A percentile compares a stretch with the other conserved stretches of the same genome.
These are phyloP conservation scores for Pisolithus albus DNA, from an alignment of 768 basidiomycete species.

Conservation along the genomic window DNA sequence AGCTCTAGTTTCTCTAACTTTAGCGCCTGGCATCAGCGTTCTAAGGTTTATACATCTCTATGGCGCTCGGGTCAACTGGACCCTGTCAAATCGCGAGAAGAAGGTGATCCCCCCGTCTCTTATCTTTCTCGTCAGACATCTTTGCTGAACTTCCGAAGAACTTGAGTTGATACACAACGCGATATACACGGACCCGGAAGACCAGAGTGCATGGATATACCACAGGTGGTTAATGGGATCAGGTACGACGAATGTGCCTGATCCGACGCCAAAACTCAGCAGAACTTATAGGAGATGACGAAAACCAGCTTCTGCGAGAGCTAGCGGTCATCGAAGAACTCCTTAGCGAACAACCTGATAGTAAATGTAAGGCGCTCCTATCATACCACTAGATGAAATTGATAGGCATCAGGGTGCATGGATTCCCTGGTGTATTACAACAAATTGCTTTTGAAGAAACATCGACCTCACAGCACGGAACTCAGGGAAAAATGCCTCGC, in stretches of 20 bases:
- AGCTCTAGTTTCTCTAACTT: constrained; percentile 94
- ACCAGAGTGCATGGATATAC: constrained; percentile 98
- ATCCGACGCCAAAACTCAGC: neutral
- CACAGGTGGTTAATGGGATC: constrained; percentile 93
- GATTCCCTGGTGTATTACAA: constrained; percentile 87
- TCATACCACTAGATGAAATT: neutral
- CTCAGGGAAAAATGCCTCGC: constrained; percentile 40
- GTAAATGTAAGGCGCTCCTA: constrained; percentile 61
- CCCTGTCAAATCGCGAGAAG: constrained; percentile 50
- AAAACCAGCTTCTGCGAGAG: constrained; percentile 59
- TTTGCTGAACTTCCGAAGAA: constrained; percentile 42
- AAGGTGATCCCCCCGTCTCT: constrained; percentile 39
- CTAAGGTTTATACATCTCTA: constrained; percentile 63
- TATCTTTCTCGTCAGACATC: neutral
- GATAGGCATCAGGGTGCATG: constrained; percentile 70
- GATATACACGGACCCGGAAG: constrained; percentile 92
- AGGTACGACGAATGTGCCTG: constrained; percentile 38
- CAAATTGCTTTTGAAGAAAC: constrained; percentile 51
- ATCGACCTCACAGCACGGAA: constrained; percentile 31
- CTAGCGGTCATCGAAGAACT: constrained; percentile 76
- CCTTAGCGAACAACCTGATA: constrained; percentile 82
- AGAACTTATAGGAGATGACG: constrained; percentile 45
- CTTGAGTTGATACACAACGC: constrained; percentile 90
- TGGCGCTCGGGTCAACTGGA: constrained; percentile 57
- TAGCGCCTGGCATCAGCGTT: constrained; percentile 97